Base-by-base conservation (phyloP, 768 basidiomycete species). In the Suillus spraguei region DNA sequence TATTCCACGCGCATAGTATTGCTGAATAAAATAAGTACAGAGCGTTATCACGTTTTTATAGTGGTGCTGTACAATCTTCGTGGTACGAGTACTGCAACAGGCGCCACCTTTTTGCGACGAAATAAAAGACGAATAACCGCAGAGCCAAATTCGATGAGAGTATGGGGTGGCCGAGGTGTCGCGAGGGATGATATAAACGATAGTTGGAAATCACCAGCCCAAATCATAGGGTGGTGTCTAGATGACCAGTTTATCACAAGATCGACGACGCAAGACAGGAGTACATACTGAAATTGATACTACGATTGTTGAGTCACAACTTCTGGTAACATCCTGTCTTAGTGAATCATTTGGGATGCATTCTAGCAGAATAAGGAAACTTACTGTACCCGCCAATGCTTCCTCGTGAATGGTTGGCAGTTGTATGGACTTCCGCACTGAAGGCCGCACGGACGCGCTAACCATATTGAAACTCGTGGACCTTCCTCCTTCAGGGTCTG, bases 401-500 rank as follows among this genome's bases (percentile, higher is more conserved):
- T 64, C 24, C 24, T 11, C 44, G 1, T 36, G 28, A 36, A n/a
- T 11, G 5, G 54, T n/a, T 53, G 44, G 24, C 24, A 42, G 20
- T 24, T 65, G 68, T 35, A 68, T 42, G 10, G 60, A 61, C 28
- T 67, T 36, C 7, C 4, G 63, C 22, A 59, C 38, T 32, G 64
- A 44, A 2, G 24, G 62, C n/a, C 32, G 59, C 17, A 11, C 53
- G 14, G 50, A 44, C 7, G 64, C 62, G 33, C 63, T 53, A 8
- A 70, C 70, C 63, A 72, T 72, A 46, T 74, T 72, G 68, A 75
- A 75, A 6, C 67, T 68, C 8, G 71, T 61, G 55, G 68, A 64
- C 28, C 66, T 75, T 28, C 66, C 67, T 36, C 60, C 61, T 44
- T 76, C 76, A n/a, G 63, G 67, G 60, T 88, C 86, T 2, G 87